These are phyloP conservation scores for Sungouiozyma intestinalis DNA, from an alignment of 805 yeast genomes.

Conservation along the genomic window DNA sequence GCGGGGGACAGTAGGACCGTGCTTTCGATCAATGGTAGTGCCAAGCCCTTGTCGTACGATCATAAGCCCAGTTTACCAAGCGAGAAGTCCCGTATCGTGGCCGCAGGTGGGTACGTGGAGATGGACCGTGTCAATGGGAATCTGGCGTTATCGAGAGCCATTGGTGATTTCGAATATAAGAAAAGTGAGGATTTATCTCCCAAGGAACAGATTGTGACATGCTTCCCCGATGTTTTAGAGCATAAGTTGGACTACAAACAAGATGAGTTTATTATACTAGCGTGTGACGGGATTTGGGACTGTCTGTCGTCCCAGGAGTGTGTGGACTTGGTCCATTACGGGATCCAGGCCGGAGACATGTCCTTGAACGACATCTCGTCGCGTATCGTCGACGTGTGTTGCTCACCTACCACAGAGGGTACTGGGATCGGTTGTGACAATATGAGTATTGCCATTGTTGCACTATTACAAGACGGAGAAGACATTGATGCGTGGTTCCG, in stretches of 20 bases:
- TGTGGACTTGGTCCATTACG: conserved; percentile 87
- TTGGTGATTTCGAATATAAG: conserved; percentile 70
- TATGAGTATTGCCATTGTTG: conserved; percentile 89
- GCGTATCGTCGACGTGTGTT: conserved; percentile 83
- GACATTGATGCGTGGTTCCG: conserved; percentile 53
- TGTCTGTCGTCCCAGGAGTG: conserved; percentile 89
- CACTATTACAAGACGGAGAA: conserved; percentile 45
- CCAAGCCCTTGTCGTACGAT: conserved; percentile 73
- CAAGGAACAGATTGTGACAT: conserved; percentile 93
- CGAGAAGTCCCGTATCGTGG: conserved; percentile 78
- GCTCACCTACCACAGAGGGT: conserved; percentile 88
- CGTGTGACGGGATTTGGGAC: conserved; percentile 99
- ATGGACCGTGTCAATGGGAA: conserved; percentile 95
- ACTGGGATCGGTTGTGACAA: conserved; percentile 97
- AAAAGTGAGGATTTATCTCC: conserved; percentile 69
- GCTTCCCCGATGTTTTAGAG: conserved; percentile 80
- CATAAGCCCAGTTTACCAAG: conserved; percentile 94
- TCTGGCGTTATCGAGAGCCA: conserved; percentile 87
- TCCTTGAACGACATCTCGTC: conserved; percentile 70
- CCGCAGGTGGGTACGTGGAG: conserved; percentile 98
- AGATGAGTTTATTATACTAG: conserved; percentile 86
- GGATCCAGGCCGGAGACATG: conserved; percentile 55
- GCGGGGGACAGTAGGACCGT: conserved; percentile 96
- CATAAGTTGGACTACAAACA: conserved; percentile 51
- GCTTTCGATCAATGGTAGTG: conserved; percentile 68